Conservation (phyloP, 73 alveolate genomes). For the Paramecium primaurelia region DNA sequence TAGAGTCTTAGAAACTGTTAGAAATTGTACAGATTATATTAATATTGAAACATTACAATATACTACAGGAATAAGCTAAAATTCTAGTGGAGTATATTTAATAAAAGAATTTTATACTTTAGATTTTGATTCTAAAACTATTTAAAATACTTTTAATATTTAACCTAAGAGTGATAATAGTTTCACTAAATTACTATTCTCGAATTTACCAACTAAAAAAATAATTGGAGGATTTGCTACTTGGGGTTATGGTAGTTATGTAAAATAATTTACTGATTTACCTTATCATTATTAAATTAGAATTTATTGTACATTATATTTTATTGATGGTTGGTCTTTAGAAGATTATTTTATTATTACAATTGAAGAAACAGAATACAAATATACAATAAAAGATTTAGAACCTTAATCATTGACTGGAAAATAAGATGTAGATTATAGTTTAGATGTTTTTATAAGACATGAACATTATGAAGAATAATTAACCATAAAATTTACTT, state of each 20-base stretch:
- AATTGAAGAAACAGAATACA: not conserved
- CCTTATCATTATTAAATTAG: not conserved
- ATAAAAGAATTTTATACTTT: not conserved
- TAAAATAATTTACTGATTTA: not conserved
- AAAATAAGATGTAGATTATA: not conserved
- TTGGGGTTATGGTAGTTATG: conserved; percentile 12
- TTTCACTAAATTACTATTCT: not conserved
- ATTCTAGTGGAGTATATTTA: not conserved
- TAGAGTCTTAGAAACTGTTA: not conserved
- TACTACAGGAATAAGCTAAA: not conserved
- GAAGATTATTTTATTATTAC: not conserved
- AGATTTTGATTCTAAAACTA: not conserved
- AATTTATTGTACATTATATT: not conserved
- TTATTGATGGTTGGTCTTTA: not conserved
- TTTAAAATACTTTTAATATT: not conserved
- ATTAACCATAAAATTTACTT: not conserved
- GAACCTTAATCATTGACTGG: not conserved
- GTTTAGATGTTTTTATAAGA: not conserved
- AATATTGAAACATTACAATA: not conserved
- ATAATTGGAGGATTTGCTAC: not conserved
- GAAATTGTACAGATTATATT: not conserved
- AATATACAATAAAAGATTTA: not conserved
- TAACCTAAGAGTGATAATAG: not conserved
- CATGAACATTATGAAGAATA: not conserved
- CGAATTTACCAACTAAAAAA: not conserved